Percentiles rank a stretch among this genome's conserved stretches.
Evolutionary conservation across 495 filamentous ascomycete species (phyloP).

Genomic region (Tuber aestivum): DNA sequence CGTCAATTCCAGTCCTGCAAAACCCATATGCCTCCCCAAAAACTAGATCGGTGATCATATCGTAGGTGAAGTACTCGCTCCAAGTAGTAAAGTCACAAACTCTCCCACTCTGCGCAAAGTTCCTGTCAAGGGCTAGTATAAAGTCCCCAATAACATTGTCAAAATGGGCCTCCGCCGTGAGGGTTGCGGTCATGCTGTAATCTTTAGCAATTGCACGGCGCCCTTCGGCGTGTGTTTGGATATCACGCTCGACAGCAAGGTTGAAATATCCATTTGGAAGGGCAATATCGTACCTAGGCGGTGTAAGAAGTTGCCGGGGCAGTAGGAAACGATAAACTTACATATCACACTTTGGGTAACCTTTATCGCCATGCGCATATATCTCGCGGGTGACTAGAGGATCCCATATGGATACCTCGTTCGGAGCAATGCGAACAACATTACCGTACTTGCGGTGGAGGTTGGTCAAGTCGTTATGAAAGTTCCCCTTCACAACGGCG

Average conservation of each 20-base stretch:
- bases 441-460: constrained; percentile 69
- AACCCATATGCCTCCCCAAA: constrained; percentile 40
- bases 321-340: background rate
- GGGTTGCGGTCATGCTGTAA: constrained; percentile 33
- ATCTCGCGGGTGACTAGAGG: constrained; percentile 43
- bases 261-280: constrained; percentile 34
- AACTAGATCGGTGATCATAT: constrained; percentile 39
- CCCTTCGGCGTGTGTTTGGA: constrained; percentile 28
- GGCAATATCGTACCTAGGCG: constrained; percentile 30
- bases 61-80: constrained; percentile 37
- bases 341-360: constrained; percentile 35
- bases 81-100: constrained; percentile 36
- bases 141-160: constrained; percentile 31
- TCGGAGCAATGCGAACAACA: constrained; percentile 65
- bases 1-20: constrained; percentile 30
- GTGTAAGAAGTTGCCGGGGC: background rate
- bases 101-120: constrained; percentile 36
- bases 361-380: constrained; percentile 25
- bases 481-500: constrained; percentile 45
- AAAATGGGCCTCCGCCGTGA: constrained; percentile 33
- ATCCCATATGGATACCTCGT: constrained; percentile 60
- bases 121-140: constrained; percentile 32
- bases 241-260: constrained; percentile 30
- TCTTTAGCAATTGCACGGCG: constrained; percentile 38
- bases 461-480: constrained; percentile 60